Conservation (phyloP, 2,329 filamentous ascomycete genomes). For the Alternaria panax region DNA sequence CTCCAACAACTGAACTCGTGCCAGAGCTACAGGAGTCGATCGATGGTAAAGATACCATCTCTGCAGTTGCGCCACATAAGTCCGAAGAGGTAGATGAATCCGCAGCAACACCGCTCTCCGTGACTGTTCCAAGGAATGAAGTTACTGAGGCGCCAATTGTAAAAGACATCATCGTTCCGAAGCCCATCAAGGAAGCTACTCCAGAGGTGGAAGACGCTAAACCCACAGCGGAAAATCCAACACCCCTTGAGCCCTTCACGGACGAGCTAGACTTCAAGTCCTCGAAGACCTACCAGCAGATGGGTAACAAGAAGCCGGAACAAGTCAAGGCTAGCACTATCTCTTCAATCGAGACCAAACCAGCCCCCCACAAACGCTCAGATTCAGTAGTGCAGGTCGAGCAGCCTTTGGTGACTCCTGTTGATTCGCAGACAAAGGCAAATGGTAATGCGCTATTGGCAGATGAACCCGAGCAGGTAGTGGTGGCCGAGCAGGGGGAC, state of each 20-base stretch:
- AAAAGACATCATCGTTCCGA: not conserved
- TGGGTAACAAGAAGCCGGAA: conserved; percentile 16
- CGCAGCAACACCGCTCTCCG: not conserved
- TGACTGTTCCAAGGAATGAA: not conserved
- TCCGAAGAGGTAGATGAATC: not conserved
- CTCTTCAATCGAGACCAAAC: not conserved
- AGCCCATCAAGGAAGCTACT: not conserved
- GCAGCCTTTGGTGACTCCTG: not conserved
- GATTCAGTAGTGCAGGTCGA: conserved; percentile 28
- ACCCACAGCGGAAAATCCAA: conserved; percentile 2
- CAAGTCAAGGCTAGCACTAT: not conserved
- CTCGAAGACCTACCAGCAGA: conserved; percentile 26
- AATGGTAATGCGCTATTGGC: not conserved
- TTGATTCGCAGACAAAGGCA: not conserved
- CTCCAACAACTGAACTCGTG: conserved; percentile 6
- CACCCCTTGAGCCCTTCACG: conserved; percentile 21
- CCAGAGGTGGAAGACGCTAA: conserved; percentile 9
- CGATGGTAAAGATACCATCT: accelerated
- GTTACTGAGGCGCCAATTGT: not conserved
- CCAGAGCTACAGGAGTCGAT: not conserved
- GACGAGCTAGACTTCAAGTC: conserved; percentile 25
- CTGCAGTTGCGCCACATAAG: not conserved
- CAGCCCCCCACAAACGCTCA: conserved; percentile 9
- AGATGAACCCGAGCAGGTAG: not conserved
- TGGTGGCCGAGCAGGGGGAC: accelerated